Evolutionary conservation across 2,329 filamentous ascomycete genomes (phyloP).

Genomic region (Coniochaeta hoffmannii): DNA sequence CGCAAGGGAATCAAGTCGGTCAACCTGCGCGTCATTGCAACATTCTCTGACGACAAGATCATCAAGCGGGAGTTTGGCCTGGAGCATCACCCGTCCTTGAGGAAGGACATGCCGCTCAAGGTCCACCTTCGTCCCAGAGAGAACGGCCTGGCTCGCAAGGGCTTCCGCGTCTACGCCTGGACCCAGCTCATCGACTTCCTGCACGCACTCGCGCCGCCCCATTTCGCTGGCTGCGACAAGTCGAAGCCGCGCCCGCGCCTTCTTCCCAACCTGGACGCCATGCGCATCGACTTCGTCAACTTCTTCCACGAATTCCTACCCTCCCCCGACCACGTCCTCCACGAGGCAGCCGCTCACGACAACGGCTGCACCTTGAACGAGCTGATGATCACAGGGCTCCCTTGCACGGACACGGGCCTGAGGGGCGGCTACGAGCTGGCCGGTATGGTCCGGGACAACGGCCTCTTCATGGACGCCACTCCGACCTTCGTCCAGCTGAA

Average conservation of each 20-base stretch:
- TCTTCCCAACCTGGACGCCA: conserved; percentile 35
- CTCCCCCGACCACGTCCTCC: conserved; percentile 38
- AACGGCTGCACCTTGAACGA: conserved; percentile 46
- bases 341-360: conserved; percentile 46
- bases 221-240: conserved; percentile 31
- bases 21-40: conserved; percentile 45
- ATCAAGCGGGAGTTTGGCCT: conserved; percentile 31
- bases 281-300: conserved; percentile 49
- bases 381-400: conserved; percentile 44
- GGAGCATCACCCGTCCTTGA: conserved; percentile 35
- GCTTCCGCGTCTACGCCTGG: conserved; percentile 49
- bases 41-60: conserved; percentile 48
- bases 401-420: conserved; percentile 38
- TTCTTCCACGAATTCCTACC: conserved; percentile 39
- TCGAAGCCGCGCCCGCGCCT: conserved; percentile 28
- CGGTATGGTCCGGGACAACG: conserved; percentile 47
- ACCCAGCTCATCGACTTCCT: conserved; percentile 46
- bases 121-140: conserved; percentile 36
- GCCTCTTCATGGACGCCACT: conserved; percentile 39
- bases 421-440: conserved; percentile 39
- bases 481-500: conserved; percentile 34
- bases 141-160: conserved; percentile 37
- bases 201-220: conserved; percentile 41
- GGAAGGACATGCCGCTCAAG: conserved; percentile 31
- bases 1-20: conserved; percentile 37